Conservation (phyloP, 2,329 filamentous ascomycete genomes). For the Fonsecaea monophora region DNA sequence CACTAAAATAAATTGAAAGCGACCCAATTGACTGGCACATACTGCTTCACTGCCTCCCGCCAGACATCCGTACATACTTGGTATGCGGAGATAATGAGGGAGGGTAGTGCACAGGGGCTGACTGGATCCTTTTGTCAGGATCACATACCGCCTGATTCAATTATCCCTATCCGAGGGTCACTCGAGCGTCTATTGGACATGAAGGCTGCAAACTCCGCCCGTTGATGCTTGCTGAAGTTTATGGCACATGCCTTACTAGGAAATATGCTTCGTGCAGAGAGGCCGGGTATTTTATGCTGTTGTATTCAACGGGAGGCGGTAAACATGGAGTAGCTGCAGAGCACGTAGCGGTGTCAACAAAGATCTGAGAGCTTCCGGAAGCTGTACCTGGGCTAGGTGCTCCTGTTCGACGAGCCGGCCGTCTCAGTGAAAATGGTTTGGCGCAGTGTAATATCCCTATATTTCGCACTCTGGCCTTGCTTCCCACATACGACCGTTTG, state of each 20-base stretch:
- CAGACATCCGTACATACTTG: too few relatives aligned
- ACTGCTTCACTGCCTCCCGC: background rate
- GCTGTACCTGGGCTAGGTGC: background rate
- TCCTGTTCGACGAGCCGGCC: background rate
- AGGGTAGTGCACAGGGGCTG: slow-evolving; percentile 4
- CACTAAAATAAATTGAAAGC: background rate
- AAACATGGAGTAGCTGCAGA: background rate
- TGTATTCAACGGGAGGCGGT: background rate
- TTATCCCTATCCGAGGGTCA: background rate
- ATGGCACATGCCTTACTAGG: background rate
- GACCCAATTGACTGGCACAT: background rate
- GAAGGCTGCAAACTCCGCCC: background rate
- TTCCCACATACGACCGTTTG: background rate
- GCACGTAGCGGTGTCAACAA: background rate
- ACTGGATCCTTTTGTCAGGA: background rate
- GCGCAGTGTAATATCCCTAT: background rate
- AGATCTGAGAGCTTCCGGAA: background rate
- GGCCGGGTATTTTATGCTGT: background rate
- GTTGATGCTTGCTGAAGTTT: background rate
- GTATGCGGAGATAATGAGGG: background rate
- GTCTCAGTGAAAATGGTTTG: background rate
- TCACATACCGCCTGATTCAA: background rate
- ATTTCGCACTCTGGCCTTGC: background rate
- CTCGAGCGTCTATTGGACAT: background rate
- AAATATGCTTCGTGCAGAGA: background rate